Evolutionary conservation across 2,329 filamentous ascomycete species (phyloP), one percentile per base, ranked within the genome.

Genomic region (Nannizziopsis arthrosporioides): DNA sequence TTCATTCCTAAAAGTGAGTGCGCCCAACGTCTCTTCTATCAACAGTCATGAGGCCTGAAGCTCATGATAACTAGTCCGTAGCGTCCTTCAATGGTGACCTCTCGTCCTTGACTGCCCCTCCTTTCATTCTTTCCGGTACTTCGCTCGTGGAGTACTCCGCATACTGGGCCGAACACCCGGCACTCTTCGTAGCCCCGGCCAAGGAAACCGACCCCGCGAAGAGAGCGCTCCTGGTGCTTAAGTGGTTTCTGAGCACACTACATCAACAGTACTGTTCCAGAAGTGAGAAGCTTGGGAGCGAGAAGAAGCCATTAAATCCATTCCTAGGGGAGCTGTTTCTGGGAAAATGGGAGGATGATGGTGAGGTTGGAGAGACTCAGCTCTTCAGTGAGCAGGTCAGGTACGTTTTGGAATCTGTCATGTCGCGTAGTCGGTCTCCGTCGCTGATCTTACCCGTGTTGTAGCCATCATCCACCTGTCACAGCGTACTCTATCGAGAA

Each of bases 241-340:
- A 90, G 68, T 96, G 90, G 90, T 96, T 95, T 70, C 70, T 96
- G 48, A 89, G 81, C 60, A 94, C 89, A 2, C 74, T 96, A 45
- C 94, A 92, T 71, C 86, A 93, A 67, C 87, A 94, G 46, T 84
- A 83, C 63, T 77, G 75, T 57, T 80, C 73, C 57, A 72, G 79
- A 51, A 93, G 85, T 62, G 89, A 95, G 63, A 81, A 81, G 64
- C 68, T 81, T 54, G 88, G 87, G 43, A 92, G 87, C 61, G 90
- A 95, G 74, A 96, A 96, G 80, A 98, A 96, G 73, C 90, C 90
- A 2, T 71, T 98, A 51, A 96, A 98, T 63, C 92, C 92, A 0
- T 96, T 98, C 69, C 70, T 98, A 32, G 90, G 90, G 49, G 90
- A 98, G 71, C 76, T 96, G 31, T 96, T 95, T 69, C 68, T 96